Base-by-base conservation (phyloP, 768 basidiomycete species). In the Russula sp. region DNA sequence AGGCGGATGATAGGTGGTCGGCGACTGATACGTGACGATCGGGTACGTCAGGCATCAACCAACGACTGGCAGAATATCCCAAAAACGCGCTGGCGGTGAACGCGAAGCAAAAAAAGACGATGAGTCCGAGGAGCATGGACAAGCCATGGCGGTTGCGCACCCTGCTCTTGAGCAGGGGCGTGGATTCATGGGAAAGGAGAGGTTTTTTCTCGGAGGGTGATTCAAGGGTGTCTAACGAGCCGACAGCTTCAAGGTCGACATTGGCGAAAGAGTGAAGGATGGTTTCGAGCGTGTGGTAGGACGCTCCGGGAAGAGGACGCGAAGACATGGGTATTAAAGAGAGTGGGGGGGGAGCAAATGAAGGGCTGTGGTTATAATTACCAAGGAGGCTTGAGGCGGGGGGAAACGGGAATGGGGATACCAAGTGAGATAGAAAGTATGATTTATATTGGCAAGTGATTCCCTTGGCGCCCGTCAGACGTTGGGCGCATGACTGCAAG, bases 231-330 rank as follows among this genome's bases (percentile, higher is more conserved):
- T 55, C 24, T 10, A 38, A 24, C 1, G 28, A n/a, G 51, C 22
- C 38, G 14, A 34, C 14, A 28, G 63, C 52, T 48, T 64, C 63
- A 53, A 26, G 44, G 49, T 64, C 58, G 51, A n/a, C 28, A 10
- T 59, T 26, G 34, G 49, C 56, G 46, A 34, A 48, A 3, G 57
- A 54, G 6, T 20, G 51, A 49, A 59, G 38, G 38, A n/a, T 2
- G 16, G 40, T 7, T 36, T 60, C 63, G 38, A 50, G 1, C 28
- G 58, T 56, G 38, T 64, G 63, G n/a, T 60, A 64, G 5, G 63
- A 42, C 10, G 63, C 59, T 34, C 63, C 63, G 30, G 63, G 59
- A 13, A 64, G 53, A 13, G 63, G 63, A 50, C 30, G 38, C 20
- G 40, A 28, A 7, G 36, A 24, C 63, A 64, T 64, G 38, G 14